These are phyloP conservation scores for Ziziphus jujuba DNA, from an alignment of 306 rosid species.

Conservation along the genomic window DNA sequence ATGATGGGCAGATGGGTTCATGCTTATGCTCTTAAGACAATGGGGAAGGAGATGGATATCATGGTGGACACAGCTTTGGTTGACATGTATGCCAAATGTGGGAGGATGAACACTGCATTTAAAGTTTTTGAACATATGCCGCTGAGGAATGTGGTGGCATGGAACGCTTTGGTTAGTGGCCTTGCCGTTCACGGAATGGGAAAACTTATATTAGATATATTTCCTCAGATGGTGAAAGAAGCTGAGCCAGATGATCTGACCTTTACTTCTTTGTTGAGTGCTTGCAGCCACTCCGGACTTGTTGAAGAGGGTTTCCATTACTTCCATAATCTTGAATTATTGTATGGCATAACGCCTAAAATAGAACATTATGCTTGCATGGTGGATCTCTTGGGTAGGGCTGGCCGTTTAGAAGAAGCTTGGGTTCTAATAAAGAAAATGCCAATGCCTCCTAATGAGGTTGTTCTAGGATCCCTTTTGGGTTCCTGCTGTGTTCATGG, in stretches of 20 bases:
- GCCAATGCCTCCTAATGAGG: conserved; percentile 71
- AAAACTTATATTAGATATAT: conserved; percentile 40
- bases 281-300: conserved; percentile 73
- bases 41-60: conserved; percentile 44
- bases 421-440: conserved; percentile 39
- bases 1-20: conserved; percentile 66
- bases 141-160: conserved; percentile 58
- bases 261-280: conserved; percentile 64
- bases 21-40: conserved; percentile 52
- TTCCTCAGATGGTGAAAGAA: conserved; percentile 54
- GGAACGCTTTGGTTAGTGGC: conserved; percentile 79
- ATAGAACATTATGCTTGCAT: conserved; percentile 75
- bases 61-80: conserved; percentile 66
- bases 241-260: conserved; percentile 67
- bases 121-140: conserved; percentile 45
- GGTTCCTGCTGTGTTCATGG: conserved; percentile 63
- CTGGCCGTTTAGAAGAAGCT: conserved; percentile 66
- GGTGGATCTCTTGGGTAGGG: conserved; percentile 73
- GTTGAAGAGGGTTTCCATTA: conserved; percentile 55
- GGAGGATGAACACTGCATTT: conserved; percentile 48
- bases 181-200: conserved; percentile 75
- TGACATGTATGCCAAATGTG: conserved; percentile 80
- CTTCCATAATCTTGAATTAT: conserved; percentile 48
- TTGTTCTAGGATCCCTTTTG: conserved; percentile 68
- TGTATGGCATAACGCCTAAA: conserved; percentile 40